Conservation (phyloP, 2,329 filamentous ascomycete species). For the Fusarium cicatricum region DNA sequence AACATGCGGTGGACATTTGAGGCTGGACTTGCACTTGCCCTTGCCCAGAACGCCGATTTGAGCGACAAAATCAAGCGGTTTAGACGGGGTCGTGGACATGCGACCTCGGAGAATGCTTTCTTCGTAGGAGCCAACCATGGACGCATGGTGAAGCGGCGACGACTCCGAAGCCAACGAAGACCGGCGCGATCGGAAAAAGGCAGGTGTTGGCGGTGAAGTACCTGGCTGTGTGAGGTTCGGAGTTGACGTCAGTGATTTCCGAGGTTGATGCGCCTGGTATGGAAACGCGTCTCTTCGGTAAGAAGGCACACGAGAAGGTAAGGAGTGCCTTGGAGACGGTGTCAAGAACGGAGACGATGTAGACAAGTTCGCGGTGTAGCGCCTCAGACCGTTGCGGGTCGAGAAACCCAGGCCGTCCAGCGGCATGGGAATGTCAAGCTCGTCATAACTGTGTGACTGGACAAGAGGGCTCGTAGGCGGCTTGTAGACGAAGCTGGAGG, state of each 20-base stretch:
- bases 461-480: constrained; percentile 92
- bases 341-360: constrained; percentile 55
- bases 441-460: constrained; percentile 85
- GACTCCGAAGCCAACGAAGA: constrained; percentile 78
- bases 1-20: constrained; percentile 89
- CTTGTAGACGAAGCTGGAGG: constrained; percentile 83
- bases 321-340: constrained; percentile 47
- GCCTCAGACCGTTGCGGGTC: constrained; percentile 56
- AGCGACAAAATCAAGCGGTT: constrained; percentile 89
- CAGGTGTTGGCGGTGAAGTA: constrained; percentile 60
- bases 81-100: constrained; percentile 96
- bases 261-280: constrained; percentile 81
- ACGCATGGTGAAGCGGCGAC: constrained; percentile 85
- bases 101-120: constrained; percentile 93
- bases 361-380: constrained; percentile 77
- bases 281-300: constrained; percentile 69
- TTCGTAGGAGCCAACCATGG: constrained; percentile 98
- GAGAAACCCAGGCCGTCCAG: constrained; percentile 60
- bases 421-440: constrained; percentile 65
- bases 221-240: constrained; percentile 50
- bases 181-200: constrained; percentile 63
- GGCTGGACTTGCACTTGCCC: constrained; percentile 84
- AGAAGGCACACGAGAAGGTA: constrained; percentile 41
- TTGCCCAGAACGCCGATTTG: constrained; percentile 93
- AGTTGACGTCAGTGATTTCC: constrained; percentile 75